Base-by-base conservation (phyloP, 371 early-diverging fungal species). In the Syncephalastrum monosporum region DNA sequence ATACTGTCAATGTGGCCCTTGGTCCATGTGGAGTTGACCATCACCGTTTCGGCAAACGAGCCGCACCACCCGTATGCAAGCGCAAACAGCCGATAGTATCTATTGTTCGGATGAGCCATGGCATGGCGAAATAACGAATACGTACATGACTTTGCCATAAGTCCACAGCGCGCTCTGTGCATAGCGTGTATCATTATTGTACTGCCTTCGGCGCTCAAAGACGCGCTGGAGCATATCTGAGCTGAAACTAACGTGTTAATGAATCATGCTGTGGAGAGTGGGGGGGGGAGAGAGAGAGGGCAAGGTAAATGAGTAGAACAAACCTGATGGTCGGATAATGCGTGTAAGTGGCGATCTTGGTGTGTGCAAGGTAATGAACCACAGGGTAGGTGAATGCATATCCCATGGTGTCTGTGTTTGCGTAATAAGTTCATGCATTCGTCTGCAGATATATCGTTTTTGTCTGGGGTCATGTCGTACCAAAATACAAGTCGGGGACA, bases 1-100 rank as follows among this genome's bases (percentile, higher is more conserved):
- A 94, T 59, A 1, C 69, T 50, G 55, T 85, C 83, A 43, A 98
- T 90, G 56, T 98, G 98, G 19, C 72, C 82, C 38, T 85, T 79
- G n/a, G 98, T 98, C 98, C 98, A 98, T 3, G 91, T 82, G 1
- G 97, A 97, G 69, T 97, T 96, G 19, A 87, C 87, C 89, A 94
- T 89, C 3, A 94, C 89, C 4, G 82, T 64, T 55, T 91, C 82
- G 1, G 93, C 88, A 64, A 76, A 91, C 6, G 86, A 80, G 4
- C 97, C 99, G 46, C 85, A 87, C 15, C 75, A 74, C 0, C 89
- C 83, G 72, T 98, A 98, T 0, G 86, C 25, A 2, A 65, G 29
- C 0, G 94, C 90, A 64, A 95, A 94, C 17, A 75, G 24, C 5
- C 64, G 65, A 68, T 97, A 98, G 62, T 97, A 97, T 13, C 87